Evolutionary conservation across 768 basidiomycete species (phyloP).

Genomic region (Candolleomyces aberdarensis): DNA sequence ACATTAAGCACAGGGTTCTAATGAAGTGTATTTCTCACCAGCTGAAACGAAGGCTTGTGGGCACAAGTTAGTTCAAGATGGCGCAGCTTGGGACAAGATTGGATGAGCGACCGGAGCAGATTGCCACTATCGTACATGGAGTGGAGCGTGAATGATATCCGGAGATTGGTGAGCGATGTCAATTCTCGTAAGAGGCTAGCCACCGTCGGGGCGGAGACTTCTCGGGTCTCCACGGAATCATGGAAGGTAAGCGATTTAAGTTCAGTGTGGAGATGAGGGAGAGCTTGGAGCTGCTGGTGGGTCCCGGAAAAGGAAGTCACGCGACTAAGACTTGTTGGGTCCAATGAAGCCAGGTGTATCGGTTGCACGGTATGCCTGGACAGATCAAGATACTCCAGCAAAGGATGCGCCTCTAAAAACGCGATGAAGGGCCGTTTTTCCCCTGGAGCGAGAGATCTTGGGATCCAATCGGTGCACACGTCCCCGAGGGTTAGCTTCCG

Average conservation of each 20-base stretch:
- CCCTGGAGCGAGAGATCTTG: constrained; percentile 30
- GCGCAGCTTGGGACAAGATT: constrained; percentile 61
- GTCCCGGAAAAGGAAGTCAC: constrained; percentile 66
- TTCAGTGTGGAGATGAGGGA: constrained; percentile 46
- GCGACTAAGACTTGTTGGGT: constrained; percentile 40
- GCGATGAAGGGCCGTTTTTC: constrained; percentile 57
- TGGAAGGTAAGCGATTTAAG: constrained; percentile 60
- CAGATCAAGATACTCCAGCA: constrained; percentile 46
- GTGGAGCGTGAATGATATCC: constrained; percentile 65
- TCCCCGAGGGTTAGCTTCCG: constrained; percentile 62
- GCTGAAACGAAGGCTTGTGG: constrained; percentile 68
- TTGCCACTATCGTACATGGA: constrained; percentile 73
- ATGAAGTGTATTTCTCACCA: constrained; percentile 39
- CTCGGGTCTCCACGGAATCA: constrained; percentile 65
- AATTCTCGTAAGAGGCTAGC: constrained; percentile 58
- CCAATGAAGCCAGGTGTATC: constrained; percentile 48
- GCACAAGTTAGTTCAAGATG: constrained; percentile 65
- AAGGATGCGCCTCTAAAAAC: constrained; percentile 66
- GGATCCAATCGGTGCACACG: constrained; percentile 57
- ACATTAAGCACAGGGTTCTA: not conserved
- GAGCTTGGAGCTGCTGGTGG: constrained; percentile 60
- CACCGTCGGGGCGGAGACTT: constrained; percentile 60
- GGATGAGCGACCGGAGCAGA: constrained; percentile 61
- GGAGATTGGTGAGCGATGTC: constrained; percentile 53
- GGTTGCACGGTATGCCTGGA: constrained; percentile 55